A percentile compares a stretch with the other conserved stretches of the same genome.
Conservation (phyloP, 1,284 basidiomycete species). For the Erythrobasidium hasegawianum region DNA sequence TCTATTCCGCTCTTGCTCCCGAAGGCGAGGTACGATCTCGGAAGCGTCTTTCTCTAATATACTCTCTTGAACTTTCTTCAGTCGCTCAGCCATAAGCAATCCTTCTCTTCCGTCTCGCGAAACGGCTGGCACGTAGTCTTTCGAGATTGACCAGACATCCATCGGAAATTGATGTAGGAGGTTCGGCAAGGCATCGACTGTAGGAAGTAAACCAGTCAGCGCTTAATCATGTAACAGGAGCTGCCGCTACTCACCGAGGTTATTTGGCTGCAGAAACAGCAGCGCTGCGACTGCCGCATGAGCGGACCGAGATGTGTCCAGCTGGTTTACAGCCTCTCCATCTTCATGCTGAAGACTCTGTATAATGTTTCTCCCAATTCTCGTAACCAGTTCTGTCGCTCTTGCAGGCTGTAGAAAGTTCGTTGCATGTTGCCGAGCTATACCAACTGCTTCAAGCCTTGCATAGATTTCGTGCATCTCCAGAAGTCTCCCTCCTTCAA, state of each 20-base stretch:
- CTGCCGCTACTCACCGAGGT: background rate
- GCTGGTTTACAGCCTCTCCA: conserved; percentile 5
- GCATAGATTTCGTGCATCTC: conserved; percentile 48
- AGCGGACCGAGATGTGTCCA: conserved; percentile 27
- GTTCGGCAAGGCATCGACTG: conserved; percentile 31
- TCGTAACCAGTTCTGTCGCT: conserved; percentile 18
- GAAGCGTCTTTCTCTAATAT: conserved; percentile 22
- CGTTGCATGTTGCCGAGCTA: conserved; percentile 41
- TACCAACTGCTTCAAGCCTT: conserved; percentile 46
- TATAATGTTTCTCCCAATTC: conserved; percentile 31
- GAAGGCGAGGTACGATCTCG: conserved; percentile 12
- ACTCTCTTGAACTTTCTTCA: conserved; percentile 23
- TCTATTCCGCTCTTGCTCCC: conserved; percentile 7
- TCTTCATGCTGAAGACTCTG: conserved; percentile 22
- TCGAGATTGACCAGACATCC: conserved; percentile 47
- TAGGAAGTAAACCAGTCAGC: too few relatives aligned
- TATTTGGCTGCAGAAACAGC: conserved; percentile 29
- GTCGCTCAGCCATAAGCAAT: conserved; percentile 23
- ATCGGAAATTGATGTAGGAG: conserved; percentile 32
- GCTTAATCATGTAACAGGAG: too few relatives aligned
- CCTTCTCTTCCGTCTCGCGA: conserved; percentile 38
- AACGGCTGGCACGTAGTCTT: conserved; percentile 52
- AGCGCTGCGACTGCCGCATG: conserved; percentile 30
- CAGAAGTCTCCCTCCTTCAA: conserved; percentile 50
- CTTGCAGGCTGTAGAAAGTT: conserved; percentile 41